These are phyloP conservation scores for Thuja plicata DNA, from an alignment of 83 land plant genomes.

Conservation along the genomic window DNA sequence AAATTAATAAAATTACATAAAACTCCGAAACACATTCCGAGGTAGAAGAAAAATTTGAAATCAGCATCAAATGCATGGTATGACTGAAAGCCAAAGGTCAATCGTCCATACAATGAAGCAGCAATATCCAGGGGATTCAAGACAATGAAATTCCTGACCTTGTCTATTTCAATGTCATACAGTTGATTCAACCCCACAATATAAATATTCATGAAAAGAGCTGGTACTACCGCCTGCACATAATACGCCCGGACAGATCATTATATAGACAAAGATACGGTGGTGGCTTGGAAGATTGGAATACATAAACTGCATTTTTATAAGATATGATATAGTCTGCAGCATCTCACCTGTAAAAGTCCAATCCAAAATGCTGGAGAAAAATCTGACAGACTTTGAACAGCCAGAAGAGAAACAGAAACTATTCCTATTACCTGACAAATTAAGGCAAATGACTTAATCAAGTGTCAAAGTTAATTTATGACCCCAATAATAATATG, in stretches of 20 bases:
- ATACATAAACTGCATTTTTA: background rate
- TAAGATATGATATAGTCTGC: background rate
- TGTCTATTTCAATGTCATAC: slow-evolving; percentile 92
- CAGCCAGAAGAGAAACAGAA: slow-evolving; percentile 86
- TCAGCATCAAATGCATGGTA: background rate
- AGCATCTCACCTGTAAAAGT: slow-evolving; percentile 66
- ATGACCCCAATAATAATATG: slow-evolving; percentile 4
- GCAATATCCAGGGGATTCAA: background rate
- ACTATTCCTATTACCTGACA: slow-evolving; percentile 78
- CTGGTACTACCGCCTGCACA: slow-evolving; percentile 85
- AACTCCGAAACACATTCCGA: background rate
- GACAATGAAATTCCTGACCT: slow-evolving; percentile 38
- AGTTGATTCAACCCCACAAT: slow-evolving; percentile 97
- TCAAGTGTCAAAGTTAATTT: background rate
- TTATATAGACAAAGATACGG: background rate
- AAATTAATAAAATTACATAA: background rate
- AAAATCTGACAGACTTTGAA: slow-evolving; percentile 75
- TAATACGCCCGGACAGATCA: background rate
- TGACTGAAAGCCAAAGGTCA: background rate
- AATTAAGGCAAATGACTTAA: background rate
- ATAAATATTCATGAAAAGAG: slow-evolving; percentile 94
- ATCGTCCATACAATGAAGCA: background rate
- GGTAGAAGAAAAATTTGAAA: background rate
- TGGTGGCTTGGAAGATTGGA: background rate
- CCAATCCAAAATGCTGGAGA: slow-evolving; percentile 76